Base-by-base conservation (phyloP, 768 basidiomycete species). In the Lentinula boryana region DNA sequence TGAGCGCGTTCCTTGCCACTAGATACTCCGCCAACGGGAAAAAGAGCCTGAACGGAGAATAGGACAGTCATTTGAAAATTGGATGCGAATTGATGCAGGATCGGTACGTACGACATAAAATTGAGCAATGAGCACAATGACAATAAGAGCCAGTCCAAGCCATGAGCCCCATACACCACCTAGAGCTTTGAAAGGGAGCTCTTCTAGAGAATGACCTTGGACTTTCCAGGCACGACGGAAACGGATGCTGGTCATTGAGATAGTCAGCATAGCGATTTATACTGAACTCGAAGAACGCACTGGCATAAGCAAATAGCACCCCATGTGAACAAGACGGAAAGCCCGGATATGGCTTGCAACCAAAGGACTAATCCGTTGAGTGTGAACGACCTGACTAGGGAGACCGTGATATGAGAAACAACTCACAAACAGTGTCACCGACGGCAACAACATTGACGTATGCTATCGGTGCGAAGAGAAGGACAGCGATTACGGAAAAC, bases 281-380 rank as follows among this genome's bases (percentile, higher is more conserved):
- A 27, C n/a, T 44, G n/a, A 2, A 2, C 1, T 33, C 32, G 18
- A 9, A 50, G 27, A 32, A 73, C 76, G 18, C 60, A 77, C 75
- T 79, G 78, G 76, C 78, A 80, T 48, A 78, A 66, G 62, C 78
- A 78, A 60, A 80, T 77, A 4, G 79, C 68, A 43, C 74, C 60
- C 79, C 79, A 80, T 0, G 76, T 75, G 71, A 80, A 78, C 61
- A 80, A 70, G 7, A 76, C 76, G 4, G 79, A 79, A 32, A 80
- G 72, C 55, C 78, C 78, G n/a, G 79, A 80, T 5, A 80, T 65
- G 15, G 77, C 79, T 32, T 77, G 62, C 18, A 80, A 69, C 79
- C 79, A 80, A 32, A 62, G 69, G 70, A 80, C 77, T 79, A 33
- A 7, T 23, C 5, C 12, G 21, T 44, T 32, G 32, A 35, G 16